Evolutionary conservation across 352 stramenopile genomes (phyloP), one percentile per base, ranked within the genome.

Genomic region (Phytophthora uliginosa): DNA sequence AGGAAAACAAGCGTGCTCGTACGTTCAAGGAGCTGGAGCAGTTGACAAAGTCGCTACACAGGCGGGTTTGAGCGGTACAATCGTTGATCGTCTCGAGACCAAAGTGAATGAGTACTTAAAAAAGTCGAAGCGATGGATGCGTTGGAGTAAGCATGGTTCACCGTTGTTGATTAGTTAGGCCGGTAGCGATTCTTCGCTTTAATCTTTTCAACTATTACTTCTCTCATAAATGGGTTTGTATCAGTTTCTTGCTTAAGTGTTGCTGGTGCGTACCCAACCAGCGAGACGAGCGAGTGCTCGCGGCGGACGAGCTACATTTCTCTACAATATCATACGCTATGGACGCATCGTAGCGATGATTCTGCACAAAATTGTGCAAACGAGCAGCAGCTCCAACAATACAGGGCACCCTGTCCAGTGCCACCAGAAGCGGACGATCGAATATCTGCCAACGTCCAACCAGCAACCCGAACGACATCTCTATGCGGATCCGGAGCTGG

Each of bases 361-460:
- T 65, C 20, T 58, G 47, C 33, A 65, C 47, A 31, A 51, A 58
- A 33, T 65, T 50, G 13, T 65, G 59, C 59, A 65, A 33, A 3
- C 59, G 59, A 36, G 59, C 47, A 4, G 59, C 28, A 24, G 45
- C 45, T 26, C 50, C 24, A 12, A 65, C 18, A 26, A 65, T 50
- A 18, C 31, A 15, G 3, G 47, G n/a, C 13, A 58, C 47, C 0
- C 50, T 65, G 9, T 48, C 31, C 33, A 58, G 22, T 7, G 28
- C 5, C 26, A 65, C 47, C 1, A 65, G 9, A 4, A 64, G 48
- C 13, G 42, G 58, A 4, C 26, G 7, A 3, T 0, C 15, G 28
- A 64, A 64, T 31, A 64, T 64, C 4, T n/a, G 58, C 58, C 58
- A 64, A 2, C 28, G 12, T 7, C 15, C 28, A n/a, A 42, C 58